Base-by-base conservation (phyloP, 805 yeast genomes). In the Dipodascopsis uninucleata region DNA sequence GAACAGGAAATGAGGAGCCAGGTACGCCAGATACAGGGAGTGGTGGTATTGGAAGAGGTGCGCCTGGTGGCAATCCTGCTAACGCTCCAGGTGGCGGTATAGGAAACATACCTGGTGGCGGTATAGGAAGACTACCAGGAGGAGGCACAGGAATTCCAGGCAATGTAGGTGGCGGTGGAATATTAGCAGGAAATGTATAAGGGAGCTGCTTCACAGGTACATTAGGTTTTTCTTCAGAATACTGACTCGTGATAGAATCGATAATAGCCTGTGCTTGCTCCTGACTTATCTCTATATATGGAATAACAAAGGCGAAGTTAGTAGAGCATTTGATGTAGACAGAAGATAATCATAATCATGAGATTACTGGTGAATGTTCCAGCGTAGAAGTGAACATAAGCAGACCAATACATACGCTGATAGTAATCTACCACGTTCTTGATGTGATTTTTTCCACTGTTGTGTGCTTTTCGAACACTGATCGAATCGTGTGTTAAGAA, bases 401-500 rank as follows among this genome's bases (percentile, higher is more conserved):
- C 17, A n/a, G 29, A 31, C 36, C 12, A 16, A 40, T 28, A 43
- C 66, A 55, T 59, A 58, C 71, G 66, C 56, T 83, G 85, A 60
- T 84, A 87, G 67, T 85, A 86, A 45, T 82, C 83, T 47, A 87
- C 79, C 39, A 82, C 84, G 42, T 75, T 71, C 49, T 76, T 73
- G 33, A 84, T 69, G 63, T 87, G 96, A 62, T 84, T 81, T 56
- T 76, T 78, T 7, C 96, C 96, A 31, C 74, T 68, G 32, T 84
- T 63, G 64, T 87, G 96, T 32, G 87, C 79, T 58, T 82, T 81
- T 18, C 95, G 67, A 43, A 87, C 96, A 66, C 93, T 82, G 57
- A 78, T 70, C n/a, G 93, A 82, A 64, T 86, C 95, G 61, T 87
- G 96, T 1, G 96, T 87, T 46, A 88, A 68, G 57, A 82, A 82